Evolutionary conservation across 208 protist genomes (phyloP), one percentile per base, ranked within the genome.

Genomic region (Willaertia magna): DNA sequence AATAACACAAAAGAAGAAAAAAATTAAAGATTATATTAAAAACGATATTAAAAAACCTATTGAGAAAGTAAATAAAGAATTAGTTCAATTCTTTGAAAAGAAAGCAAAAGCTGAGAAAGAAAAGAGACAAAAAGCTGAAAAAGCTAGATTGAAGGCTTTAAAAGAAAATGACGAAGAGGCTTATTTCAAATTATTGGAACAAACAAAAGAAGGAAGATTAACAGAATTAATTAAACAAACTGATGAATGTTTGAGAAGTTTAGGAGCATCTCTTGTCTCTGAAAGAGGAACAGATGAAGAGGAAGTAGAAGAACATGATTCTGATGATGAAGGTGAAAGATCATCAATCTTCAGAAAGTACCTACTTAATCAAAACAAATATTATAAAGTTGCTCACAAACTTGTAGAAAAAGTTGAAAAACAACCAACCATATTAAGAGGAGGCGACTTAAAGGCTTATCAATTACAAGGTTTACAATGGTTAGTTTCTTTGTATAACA

Each of bases 401-500:
- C 4, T 85, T 4, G 9, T 30, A 11, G 85, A 87, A 47, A 44
- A 48, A 18, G 55, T 87, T 84, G 39, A 40, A 40, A 75, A 74
- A 18, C 85, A 87, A 34, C 85, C 85, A 4, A 34, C n/a, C 3
- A 76, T 67, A 22, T 26, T 87, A 0, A 47, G 14, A 22, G 85
- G 85, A 47, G 85, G 85, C 11, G 44, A 85, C 0, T 34, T 87
- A 1, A 87, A 87, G 20, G 34, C n/a, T 22, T 87, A 87, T 42
- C 85, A 87, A 47, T 30, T 87, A 20, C 39, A 42, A 47, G 79
- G 83, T 79, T 30, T 88, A 16, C 83, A 88, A 82, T 88, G 86
- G 86, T 39, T 88, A 30, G 83, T 88, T 86, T 88, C 86, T 74
- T 30, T 88, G 1, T 88, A 88, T 34, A 88, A 88, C 85, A 88